Evolutionary conservation across 192 early-diverging fungal species (phyloP).

Genomic region (Chytriomyces hyalinus): DNA sequence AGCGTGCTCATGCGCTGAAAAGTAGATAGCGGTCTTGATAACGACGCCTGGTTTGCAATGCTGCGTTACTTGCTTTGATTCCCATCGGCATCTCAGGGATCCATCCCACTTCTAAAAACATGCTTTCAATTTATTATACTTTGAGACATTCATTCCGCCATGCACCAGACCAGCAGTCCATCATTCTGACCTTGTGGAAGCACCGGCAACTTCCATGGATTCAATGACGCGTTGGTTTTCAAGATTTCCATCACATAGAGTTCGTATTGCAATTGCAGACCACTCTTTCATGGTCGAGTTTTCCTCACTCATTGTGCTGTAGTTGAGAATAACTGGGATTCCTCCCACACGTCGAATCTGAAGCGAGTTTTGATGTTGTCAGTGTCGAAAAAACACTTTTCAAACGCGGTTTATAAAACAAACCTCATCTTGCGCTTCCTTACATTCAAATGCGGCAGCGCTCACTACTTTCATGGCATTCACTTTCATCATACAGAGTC

Average conservation of each 20-base stretch:
- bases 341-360: conserved; percentile 66
- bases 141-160: too few species aligned
- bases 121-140: too few species aligned
- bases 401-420: too few species aligned
- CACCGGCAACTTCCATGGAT: conserved; percentile 63
- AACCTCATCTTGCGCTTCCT: conserved; percentile 70
- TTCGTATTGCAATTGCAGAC: conserved; percentile 75
- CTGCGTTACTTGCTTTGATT: too few species aligned
- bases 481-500: conserved; percentile 61
- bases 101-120: too few species aligned
- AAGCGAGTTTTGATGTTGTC: too few species aligned
- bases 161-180: not conserved
- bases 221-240: conserved; percentile 74
- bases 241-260: conserved; percentile 68
- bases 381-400: too few species aligned
- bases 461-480: conserved; percentile 69
- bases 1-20: too few species aligned
- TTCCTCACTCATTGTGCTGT: conserved; percentile 78
- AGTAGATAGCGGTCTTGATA: too few species aligned
- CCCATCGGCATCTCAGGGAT: too few species aligned
- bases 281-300: conserved; percentile 84
- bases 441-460: conserved; percentile 62
- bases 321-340: conserved; percentile 70
- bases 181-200: conserved; percentile 59
- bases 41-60: too few species aligned